Percentiles rank a stretch among this genome's conserved stretches.
Evolutionary conservation across 2,329 filamentous ascomycete genomes (phyloP).

Genomic region (Drechmeria coniospora): DNA sequence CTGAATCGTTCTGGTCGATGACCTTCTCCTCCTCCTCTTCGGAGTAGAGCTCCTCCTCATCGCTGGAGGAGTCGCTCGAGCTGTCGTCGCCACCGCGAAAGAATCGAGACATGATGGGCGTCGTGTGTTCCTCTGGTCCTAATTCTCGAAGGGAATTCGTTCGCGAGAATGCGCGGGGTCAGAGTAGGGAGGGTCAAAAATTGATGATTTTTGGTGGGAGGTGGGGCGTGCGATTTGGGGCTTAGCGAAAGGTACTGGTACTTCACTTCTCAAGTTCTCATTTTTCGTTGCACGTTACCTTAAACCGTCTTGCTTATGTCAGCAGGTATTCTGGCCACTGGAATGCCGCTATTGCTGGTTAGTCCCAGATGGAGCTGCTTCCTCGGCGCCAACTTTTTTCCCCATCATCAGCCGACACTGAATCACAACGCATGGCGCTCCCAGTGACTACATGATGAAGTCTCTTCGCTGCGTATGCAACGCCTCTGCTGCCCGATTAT

Average conservation of each 20-base stretch:
- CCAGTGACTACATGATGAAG: conserved; percentile 12
- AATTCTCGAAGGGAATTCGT: conserved; percentile 8
- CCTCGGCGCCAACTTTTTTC: conserved; percentile 5
- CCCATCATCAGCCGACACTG: conserved; percentile 1
- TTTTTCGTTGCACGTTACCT: neutral
- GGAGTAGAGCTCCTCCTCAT: conserved; percentile 89
- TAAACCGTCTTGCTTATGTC: conserved; percentile 4
- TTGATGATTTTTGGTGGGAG: conserved; percentile 28
- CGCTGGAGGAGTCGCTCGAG: conserved; percentile 88
- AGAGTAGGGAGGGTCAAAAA: conserved; percentile 18
- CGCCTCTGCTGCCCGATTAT: conserved; percentile 22
- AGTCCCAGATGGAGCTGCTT: neutral
- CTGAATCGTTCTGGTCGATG: conserved; percentile 10
- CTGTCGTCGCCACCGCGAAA: conserved; percentile 86
- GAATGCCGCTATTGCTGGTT: conserved; percentile 1
- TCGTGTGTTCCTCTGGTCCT: conserved; percentile 8
- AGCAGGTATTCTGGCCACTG: conserved; percentile 2
- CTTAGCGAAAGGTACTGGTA: conserved; percentile 15
- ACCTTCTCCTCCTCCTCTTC: conserved; percentile 29
- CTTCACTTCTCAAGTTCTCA: neutral
- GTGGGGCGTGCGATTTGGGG: conserved; percentile 22
- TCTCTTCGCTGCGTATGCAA: conserved; percentile 22
- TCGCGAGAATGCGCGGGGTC: conserved; percentile 22
- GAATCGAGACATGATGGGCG: conserved; percentile 84
- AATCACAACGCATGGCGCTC: conserved; percentile 3